Evolutionary conservation across 2,329 filamentous ascomycete genomes (phyloP), one percentile per base, ranked within the genome.

Genomic region (Alternaria brassicae): DNA sequence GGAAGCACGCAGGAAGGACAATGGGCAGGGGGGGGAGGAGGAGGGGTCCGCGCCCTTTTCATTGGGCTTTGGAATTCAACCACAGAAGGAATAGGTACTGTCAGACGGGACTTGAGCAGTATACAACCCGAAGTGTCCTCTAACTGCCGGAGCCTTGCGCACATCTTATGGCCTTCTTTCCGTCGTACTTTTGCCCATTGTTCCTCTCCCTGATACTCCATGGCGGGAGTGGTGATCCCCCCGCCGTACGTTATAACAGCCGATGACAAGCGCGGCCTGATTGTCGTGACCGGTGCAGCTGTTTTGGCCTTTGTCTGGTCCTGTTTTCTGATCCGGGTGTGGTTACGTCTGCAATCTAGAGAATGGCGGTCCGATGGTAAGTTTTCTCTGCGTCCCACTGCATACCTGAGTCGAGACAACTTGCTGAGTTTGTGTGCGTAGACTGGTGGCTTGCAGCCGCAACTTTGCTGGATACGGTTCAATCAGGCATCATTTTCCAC

Each of bases 291-390:
- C 0, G 71, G 70, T 17, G 70, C 65, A 10, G 56, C 63, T 3
- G 71, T 70, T 4, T 47, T 75, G 23, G 67, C 69, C 6, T 77
- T 76, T 56, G 67, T 76, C 10, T 68, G 68, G 64, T 60, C 63
- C 1, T 77, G 73, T 48, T 69, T 71, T 13, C 27, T 71, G 28
- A 74, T 77, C 3, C 67, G 74, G 23, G 51, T 73, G 39, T 76
- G 69, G 65, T 49, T 76, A 47, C 69, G 73, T n/a, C 49, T 53
- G 8, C 64, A 69, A 34, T 64, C 66, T 3, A 67, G 67, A 25
- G 69, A 75, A 28, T 77, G 73, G 74, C 71, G 65, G 53, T 63
- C 66, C 30, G 74, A 77, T 48, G 73, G 74, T 56, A 70, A 67
- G 59, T 68, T 69, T 17, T 59, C 74, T 19, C 62, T 57, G 10